phyloP scores from a whole-genome alignment of 345 rosid genomes.

The Nephelium lappaceum region DNA sequence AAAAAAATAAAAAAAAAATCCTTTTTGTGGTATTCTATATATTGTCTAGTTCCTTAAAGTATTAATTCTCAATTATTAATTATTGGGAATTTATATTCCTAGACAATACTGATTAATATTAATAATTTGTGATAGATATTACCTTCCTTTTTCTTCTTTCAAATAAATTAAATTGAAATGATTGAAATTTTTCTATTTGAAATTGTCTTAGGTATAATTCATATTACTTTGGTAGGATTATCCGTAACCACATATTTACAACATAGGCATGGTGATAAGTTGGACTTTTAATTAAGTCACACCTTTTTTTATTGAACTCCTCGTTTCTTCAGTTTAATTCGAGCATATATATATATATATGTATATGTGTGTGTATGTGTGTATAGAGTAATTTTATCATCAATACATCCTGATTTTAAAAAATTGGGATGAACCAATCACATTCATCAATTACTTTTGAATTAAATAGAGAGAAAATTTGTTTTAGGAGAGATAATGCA shows the following conservation, averaged over 20 bases:
- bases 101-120: neutral
- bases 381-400: too few relatives aligned
- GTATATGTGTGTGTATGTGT: too few relatives aligned
- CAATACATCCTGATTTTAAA: too few relatives aligned
- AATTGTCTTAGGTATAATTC: neutral
- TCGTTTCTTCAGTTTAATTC: too few relatives aligned
- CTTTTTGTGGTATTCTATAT: neutral
- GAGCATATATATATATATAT: too few relatives aligned
- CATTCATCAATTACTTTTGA: too few relatives aligned
- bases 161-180: conserved; percentile 1
- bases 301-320: too few relatives aligned
- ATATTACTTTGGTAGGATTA: neutral
- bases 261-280: too few relatives aligned
- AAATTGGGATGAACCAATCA: too few relatives aligned
- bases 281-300: too few relatives aligned
- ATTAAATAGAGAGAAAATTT: too few relatives aligned
- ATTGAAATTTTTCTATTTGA: neutral
- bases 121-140: neutral
- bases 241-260: neutral
- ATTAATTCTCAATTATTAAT: neutral
- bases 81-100: neutral
- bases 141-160: neutral
- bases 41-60: neutral
- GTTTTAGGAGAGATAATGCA: too few relatives aligned
- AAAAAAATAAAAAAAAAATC: neutral